Evolutionary conservation across 345 rosid species (phyloP).

Genomic region (Hibiscus syriacus): DNA sequence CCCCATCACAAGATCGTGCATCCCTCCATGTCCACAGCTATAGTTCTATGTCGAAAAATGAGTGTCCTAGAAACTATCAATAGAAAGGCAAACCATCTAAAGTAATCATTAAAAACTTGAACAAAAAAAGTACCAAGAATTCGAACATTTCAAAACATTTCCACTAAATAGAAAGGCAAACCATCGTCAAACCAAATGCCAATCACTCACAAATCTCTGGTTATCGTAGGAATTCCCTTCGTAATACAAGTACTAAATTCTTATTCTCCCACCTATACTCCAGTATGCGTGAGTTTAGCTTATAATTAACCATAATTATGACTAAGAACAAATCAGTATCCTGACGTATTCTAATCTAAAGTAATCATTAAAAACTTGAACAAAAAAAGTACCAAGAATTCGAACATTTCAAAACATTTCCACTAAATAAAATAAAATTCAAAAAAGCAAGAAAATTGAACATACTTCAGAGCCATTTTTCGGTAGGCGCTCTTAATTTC

Average conservation of each 20-base stretch:
- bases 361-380: not conserved
- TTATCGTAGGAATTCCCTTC: not conserved
- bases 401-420: not conserved
- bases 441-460: not conserved
- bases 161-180: no score
- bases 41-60: no score
- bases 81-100: no score
- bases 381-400: not conserved
- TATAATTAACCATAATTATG: not conserved
- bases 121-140: no score
- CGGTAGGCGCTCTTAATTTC: no score
- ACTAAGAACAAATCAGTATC: not conserved
- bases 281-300: not conserved
- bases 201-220: not conserved
- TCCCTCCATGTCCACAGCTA: no score
- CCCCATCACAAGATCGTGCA: no score
- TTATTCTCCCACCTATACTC: not conserved
- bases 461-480: constrained; percentile 94
- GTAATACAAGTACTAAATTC: not conserved
- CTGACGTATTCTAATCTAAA: not conserved
- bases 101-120: no score
- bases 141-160: no score
- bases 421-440: no score
- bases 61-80: no score
- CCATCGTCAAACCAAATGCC: not conserved